Percentiles rank a stretch among this genome's conserved stretches.
phyloP scores from a whole-genome alignment of 371 early-diverging fungal genomes.

The Mortierella sp. region DNA sequence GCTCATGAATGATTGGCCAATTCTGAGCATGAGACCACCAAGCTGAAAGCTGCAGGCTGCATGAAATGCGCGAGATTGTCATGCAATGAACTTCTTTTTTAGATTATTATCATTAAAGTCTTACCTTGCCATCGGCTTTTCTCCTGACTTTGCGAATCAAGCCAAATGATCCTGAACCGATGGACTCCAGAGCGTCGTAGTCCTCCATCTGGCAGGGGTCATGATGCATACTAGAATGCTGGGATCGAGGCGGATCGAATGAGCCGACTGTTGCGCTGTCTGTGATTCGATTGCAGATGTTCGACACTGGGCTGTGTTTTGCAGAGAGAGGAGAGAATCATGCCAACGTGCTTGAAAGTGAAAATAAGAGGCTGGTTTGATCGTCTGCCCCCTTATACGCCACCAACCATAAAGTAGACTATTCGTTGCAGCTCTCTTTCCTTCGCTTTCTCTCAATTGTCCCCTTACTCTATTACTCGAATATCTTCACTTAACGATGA shows the following conservation, averaged over 20 bases:
- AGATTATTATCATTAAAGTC: background rate
- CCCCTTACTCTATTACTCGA: background rate
- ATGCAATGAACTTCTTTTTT: background rate
- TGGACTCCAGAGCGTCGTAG: constrained; percentile 59
- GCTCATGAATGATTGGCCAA: background rate
- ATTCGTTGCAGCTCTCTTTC: background rate
- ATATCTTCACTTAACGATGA: constrained; percentile 12
- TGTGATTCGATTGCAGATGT: background rate
- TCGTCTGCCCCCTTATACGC: background rate
- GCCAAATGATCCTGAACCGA: constrained; percentile 70
- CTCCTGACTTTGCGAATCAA: constrained; percentile 75
- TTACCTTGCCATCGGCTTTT: constrained; percentile 66
- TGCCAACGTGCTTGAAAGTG: background rate
- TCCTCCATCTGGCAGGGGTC: constrained; percentile 38
- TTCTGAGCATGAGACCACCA: background rate
- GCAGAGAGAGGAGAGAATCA: background rate
- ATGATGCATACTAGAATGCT: constrained; percentile 19
- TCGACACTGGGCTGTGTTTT: background rate
- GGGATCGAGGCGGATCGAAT: background rate
- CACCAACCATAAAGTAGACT: too few species aligned
- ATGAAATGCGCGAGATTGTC: background rate
- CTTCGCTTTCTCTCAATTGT: background rate
- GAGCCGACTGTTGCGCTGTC: constrained; percentile 2
- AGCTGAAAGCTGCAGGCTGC: background rate
- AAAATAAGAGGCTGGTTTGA: background rate